These are phyloP conservation scores for Entomortierella beljakovae DNA, from an alignment of 192 early-diverging fungal genomes.

Conservation along the genomic window DNA sequence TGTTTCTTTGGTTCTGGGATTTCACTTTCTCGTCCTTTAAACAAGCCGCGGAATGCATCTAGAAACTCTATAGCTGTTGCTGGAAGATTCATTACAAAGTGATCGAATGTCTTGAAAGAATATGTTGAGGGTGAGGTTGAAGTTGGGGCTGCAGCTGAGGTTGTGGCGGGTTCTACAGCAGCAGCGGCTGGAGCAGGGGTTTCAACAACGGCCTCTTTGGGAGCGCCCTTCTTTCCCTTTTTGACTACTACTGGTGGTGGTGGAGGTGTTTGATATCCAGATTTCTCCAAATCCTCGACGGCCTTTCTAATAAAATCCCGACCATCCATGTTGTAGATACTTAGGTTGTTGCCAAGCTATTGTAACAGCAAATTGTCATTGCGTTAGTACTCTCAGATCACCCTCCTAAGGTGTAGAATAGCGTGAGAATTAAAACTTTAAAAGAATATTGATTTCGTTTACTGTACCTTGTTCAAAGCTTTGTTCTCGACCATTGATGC, in stretches of 20 bases:
- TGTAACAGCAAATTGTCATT: neutral
- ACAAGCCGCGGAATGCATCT: conserved; percentile 91
- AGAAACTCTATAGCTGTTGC: conserved; percentile 97
- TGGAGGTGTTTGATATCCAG: conserved; percentile 34
- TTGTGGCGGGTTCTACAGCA: too few species aligned
- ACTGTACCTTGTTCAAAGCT: conserved; percentile 82
- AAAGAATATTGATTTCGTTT: neutral
- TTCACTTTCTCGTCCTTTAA: conserved; percentile 60
- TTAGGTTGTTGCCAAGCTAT: conserved; percentile 72
- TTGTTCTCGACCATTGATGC: conserved; percentile 86
- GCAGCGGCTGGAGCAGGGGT: conserved; percentile 23
- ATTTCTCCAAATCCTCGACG: conserved; percentile 69
- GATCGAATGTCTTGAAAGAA: conserved; percentile 79
- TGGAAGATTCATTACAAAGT: conserved; percentile 99
- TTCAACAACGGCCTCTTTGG: conserved; percentile 35
- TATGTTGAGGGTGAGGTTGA: conserved; percentile 2
- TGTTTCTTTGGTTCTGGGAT: conserved; percentile 55
- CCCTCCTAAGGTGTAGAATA: too few species aligned
- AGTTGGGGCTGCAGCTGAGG: conserved; percentile 11
- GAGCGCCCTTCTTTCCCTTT: conserved; percentile 37
- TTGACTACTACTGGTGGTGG: conserved; percentile 18
- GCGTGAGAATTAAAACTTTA: too few species aligned
- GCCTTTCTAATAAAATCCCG: conserved; percentile 88
- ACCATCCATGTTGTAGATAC: conserved; percentile 91
- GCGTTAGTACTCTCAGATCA: too few species aligned